Conservation (phyloP, 176 grass and related monocot genomes). For the Oropetium thomaeum region DNA sequence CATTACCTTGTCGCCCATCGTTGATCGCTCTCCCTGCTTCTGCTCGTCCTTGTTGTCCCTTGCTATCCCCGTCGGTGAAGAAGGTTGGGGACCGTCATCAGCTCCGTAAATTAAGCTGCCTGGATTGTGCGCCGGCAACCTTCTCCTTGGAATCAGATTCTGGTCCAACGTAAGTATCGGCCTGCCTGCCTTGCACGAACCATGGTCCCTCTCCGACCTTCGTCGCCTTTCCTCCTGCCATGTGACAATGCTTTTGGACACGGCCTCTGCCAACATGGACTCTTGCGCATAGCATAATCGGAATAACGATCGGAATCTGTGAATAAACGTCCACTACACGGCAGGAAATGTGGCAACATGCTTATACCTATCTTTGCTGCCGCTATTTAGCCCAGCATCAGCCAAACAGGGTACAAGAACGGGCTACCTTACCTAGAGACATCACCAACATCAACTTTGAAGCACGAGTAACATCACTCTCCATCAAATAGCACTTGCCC, state of each 20-base stretch:
- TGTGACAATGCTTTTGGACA: neutral
- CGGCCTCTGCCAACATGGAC: neutral
- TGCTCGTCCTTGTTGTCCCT: too few species aligned
- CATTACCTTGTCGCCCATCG: constrained; percentile 37
- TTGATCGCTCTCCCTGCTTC: neutral
- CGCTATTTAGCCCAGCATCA: neutral
- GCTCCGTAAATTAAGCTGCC: too few species aligned
- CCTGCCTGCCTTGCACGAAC: neutral
- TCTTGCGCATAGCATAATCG: neutral
- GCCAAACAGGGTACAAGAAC: neutral
- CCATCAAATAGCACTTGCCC: neutral
- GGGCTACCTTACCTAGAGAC: neutral
- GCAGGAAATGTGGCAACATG: too few species aligned
- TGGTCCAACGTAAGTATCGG: neutral
- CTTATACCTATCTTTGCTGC: too few species aligned
- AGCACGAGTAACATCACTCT: neutral
- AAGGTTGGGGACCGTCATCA: too few species aligned
- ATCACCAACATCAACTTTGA: neutral
- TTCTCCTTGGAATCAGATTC: constrained; percentile 9
- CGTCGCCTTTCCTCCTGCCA: neutral
- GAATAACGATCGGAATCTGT: neutral
- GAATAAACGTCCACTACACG: too few species aligned
- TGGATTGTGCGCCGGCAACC: too few species aligned
- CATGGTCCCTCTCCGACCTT: neutral
- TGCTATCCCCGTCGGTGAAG: neutral